Evolutionary conservation across 192 early-diverging fungal species (phyloP).

Genomic region (Gaertneriomyces sp.): DNA sequence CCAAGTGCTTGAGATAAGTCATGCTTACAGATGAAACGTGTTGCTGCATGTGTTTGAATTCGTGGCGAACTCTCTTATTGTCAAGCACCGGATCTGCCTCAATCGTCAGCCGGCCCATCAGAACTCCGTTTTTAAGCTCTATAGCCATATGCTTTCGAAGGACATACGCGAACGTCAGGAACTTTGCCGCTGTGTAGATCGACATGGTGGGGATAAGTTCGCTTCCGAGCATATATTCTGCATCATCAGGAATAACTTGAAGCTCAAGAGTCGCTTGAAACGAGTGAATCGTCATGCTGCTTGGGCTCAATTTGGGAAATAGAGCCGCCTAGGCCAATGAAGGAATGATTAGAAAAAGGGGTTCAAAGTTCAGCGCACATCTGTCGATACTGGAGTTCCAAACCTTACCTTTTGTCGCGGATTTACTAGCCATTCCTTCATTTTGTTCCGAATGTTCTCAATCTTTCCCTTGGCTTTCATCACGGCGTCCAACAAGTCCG

Average conservation of each 20-base stretch:
- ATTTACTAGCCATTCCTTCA: neutral
- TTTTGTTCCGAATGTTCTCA: neutral
- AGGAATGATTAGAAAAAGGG: too few species aligned
- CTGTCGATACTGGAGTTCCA: neutral
- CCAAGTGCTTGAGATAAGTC: too few species aligned
- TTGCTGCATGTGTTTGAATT: too few species aligned
- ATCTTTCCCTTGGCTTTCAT: slow-evolving; percentile 1
- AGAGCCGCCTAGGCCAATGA: neutral
- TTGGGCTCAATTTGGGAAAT: slow-evolving; percentile 1
- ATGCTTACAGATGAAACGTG: too few species aligned
- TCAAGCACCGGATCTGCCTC: too few species aligned
- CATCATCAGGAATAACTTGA: neutral
- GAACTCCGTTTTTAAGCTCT: too few species aligned
- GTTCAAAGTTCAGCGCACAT: too few species aligned
- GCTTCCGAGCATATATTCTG: neutral
- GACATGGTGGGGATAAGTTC: neutral
- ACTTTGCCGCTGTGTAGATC: neutral
- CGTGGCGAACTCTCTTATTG: too few species aligned
- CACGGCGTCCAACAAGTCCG: neutral
- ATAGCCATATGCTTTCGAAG: too few species aligned
- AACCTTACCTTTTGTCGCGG: neutral
- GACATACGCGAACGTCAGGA: too few species aligned
- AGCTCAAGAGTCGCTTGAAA: neutral
- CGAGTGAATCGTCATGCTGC: neutral
- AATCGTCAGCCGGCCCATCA: too few species aligned